Evolutionary conservation across 2,329 filamentous ascomycete species (phyloP), one percentile per base, ranked within the genome.

Genomic region (Ophiostoma himal-ulmi): DNA sequence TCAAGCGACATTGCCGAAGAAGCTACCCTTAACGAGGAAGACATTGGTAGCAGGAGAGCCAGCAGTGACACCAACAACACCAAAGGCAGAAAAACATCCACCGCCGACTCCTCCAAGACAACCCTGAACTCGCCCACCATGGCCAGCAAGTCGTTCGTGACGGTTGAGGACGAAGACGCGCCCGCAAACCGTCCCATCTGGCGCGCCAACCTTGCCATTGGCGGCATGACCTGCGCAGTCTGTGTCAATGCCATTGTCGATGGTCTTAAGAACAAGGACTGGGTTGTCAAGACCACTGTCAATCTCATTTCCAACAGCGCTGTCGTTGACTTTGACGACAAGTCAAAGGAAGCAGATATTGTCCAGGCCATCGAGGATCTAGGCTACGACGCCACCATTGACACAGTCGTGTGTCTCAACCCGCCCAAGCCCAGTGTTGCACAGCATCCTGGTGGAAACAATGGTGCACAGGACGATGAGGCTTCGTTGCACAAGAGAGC

Each of bases 151-250:
- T 74, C 76, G 0, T 77, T 79, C 64, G 76, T 82, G 11, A 77
- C 78, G 6, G 74, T 82, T 44, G 79, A 81, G 68, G 75, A 76
- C 22, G 77, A 76, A 5, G 76, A 77, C 2, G 73, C 75, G 10
- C 75, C 77, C 26, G 72, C 77, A 11, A 75, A 74, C 44, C 75
- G 74, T 37, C 74, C 74, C n/a, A 72, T 75, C n/a, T 88, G 84
- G 82, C 79, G 82, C 54, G 85, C 82, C 1, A 83, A 80, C 0
- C 73, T 88, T n/a, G 86, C 88, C 26, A 83, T 93, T 57, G 86
- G 84, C 37, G 90, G 90, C 69, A 92, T 93, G 90, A 91, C 88
- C 4, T 93, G 91, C 76, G 86, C 88, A 17, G 84, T 89, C 14
- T 93, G 91, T 75, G 83, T 84, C 69, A 89, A 88, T 75, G 82